phyloP scores from a whole-genome alignment of 2,329 filamentous ascomycete species.

The Malbranchea zuffiana region DNA sequence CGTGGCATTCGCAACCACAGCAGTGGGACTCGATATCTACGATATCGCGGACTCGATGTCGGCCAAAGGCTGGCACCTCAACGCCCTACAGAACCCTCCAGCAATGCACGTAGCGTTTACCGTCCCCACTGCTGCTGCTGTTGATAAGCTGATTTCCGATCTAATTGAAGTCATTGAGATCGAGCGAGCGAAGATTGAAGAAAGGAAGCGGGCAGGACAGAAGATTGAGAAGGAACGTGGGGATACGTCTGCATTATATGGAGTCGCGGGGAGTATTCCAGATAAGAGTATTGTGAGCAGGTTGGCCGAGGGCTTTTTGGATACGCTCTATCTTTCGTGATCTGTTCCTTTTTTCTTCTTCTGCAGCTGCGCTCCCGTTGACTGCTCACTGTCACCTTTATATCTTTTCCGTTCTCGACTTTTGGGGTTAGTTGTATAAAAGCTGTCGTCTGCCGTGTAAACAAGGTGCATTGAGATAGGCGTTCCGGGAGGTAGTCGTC shows the following conservation, averaged over 20 bases:
- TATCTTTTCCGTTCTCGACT: too few relatives aligned
- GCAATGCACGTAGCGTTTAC: conserved; percentile 94
- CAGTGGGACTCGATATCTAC: conserved; percentile 68
- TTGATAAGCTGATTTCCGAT: conserved; percentile 68
- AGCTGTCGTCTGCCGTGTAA: too few relatives aligned
- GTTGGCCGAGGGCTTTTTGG: conserved; percentile 79
- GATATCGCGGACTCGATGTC: conserved; percentile 86
- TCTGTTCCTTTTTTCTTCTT: conserved; percentile 8
- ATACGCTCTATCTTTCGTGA: conserved; percentile 58
- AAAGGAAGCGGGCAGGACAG: conserved; percentile 52
- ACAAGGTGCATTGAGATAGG: too few relatives aligned
- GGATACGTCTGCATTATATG: conserved; percentile 81
- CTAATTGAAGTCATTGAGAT: conserved; percentile 47
- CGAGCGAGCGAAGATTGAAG: conserved; percentile 71
- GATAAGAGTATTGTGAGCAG: conserved; percentile 93
- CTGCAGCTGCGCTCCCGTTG: neutral
- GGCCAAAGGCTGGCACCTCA: conserved; percentile 83
- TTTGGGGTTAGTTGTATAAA: too few relatives aligned
- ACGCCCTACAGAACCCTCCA: conserved; percentile 80
- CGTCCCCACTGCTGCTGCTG: conserved; percentile 67
- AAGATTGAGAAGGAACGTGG: conserved; percentile 41
- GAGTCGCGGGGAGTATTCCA: conserved; percentile 84
- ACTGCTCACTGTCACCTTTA: too few relatives aligned
- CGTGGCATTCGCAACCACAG: conserved; percentile 72
- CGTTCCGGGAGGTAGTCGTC: too few relatives aligned